Conservation (phyloP, 257 asterid genomes). For the Haberlea rhodopensis region DNA sequence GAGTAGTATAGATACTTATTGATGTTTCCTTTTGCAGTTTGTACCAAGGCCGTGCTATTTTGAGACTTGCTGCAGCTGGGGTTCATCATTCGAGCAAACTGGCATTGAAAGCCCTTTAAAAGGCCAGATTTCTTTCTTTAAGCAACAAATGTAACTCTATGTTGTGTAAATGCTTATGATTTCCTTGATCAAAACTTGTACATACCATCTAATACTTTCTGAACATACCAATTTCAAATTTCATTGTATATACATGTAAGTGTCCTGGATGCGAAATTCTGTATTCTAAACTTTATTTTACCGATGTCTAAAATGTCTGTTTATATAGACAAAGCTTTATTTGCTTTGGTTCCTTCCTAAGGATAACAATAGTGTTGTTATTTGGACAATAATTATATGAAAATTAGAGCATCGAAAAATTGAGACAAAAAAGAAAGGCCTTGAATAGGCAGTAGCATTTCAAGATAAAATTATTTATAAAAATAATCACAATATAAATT, state of each 20-base stretch:
- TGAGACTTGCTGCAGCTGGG: constrained; percentile 67
- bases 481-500: background rate
- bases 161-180: background rate
- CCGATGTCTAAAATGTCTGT: background rate
- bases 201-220: background rate
- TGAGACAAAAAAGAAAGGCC: too few species aligned
- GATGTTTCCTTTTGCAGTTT: constrained; percentile 47
- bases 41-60: constrained; percentile 65
- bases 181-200: constrained; percentile 10
- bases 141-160: background rate
- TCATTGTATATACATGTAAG: constrained; percentile 26
- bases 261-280: constrained; percentile 16
- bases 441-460: constrained; percentile 1
- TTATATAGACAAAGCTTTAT: too few species aligned
- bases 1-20: background rate
- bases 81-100: constrained; percentile 62
- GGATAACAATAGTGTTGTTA: too few species aligned
- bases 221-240: constrained; percentile 5
- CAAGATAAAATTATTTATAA: background rate
- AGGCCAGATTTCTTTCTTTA: constrained; percentile 3
- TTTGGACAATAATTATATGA: too few species aligned
- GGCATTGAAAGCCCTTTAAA: constrained; percentile 49
- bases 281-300: background rate
- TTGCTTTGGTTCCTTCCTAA: too few species aligned
- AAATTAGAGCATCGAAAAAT: too few species aligned